phyloP scores from a whole-genome alignment of 176 grass and related monocot genomes.

The Miscanthus lutarioriparius region DNA sequence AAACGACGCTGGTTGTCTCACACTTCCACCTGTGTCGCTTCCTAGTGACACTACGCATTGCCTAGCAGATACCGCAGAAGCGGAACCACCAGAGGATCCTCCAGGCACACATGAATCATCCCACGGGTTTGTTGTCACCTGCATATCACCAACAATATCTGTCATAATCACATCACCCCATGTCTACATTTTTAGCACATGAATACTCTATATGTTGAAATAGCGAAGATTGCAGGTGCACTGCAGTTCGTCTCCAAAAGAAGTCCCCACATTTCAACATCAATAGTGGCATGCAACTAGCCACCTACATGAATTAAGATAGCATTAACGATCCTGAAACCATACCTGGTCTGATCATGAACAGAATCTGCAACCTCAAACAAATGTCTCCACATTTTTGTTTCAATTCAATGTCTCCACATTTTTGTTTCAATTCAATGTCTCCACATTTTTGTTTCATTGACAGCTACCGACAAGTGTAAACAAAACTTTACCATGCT shows the following conservation, averaged over 20 bases:
- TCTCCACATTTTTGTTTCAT: background rate
- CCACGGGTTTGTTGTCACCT: constrained; percentile 95
- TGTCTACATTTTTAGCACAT: background rate
- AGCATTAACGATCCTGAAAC: background rate
- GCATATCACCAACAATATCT: constrained; percentile 25
- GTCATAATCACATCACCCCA: constrained; percentile 1
- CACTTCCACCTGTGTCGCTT: constrained; percentile 96
- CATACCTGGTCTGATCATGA: background rate
- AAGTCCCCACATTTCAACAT: background rate
- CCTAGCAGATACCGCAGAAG: constrained; percentile 80
- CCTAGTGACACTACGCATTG: constrained; percentile 86
- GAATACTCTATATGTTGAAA: background rate
- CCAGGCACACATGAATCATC: constrained; percentile 80
- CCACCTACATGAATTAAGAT: background rate
- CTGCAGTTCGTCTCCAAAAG: background rate
- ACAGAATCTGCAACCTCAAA: background rate
- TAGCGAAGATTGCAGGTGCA: background rate
- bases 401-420: no score
- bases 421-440: no score
- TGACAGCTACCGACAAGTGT: background rate
- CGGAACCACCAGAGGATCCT: constrained; percentile 92
- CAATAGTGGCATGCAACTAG: background rate
- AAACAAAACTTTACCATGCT: background rate
- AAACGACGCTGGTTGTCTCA: constrained; percentile 94
- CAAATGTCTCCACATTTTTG: no score